phyloP scores from a whole-genome alignment of 2,329 filamentous ascomycete genomes.

The Colletotrichum kahawae region DNA sequence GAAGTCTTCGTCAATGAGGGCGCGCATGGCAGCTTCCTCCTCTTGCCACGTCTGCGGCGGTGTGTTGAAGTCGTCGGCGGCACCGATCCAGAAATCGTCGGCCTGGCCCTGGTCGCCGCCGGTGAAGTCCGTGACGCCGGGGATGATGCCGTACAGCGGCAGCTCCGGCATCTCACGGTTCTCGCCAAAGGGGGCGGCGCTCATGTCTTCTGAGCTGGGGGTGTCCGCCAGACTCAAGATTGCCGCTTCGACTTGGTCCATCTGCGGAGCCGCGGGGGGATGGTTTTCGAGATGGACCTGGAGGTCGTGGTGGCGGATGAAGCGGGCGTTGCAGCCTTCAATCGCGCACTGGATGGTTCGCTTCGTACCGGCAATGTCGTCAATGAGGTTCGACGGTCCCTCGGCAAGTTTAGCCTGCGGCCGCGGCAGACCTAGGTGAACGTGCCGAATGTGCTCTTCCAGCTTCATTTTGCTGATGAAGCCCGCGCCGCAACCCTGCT shows the following conservation, averaged over 20 bases:
- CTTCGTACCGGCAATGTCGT: slow-evolving; percentile 49
- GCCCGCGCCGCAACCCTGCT: slow-evolving; percentile 73
- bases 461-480: slow-evolving; percentile 81
- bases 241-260: slow-evolving; percentile 20
- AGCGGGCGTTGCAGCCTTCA: slow-evolving; percentile 47
- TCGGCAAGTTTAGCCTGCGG: slow-evolving; percentile 32
- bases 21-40: slow-evolving; percentile 49
- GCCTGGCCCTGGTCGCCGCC: not conserved
- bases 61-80: slow-evolving; percentile 33
- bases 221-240: slow-evolving; percentile 22
- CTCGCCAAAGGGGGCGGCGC: not conserved
- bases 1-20: slow-evolving; percentile 32
- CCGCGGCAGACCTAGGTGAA: slow-evolving; percentile 71
- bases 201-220: slow-evolving; percentile 7
- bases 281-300: slow-evolving; percentile 47
- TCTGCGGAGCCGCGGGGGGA: slow-evolving; percentile 19
- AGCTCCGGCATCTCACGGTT: slow-evolving; percentile 20
- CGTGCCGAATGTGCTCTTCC: slow-evolving; percentile 83
- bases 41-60: slow-evolving; percentile 42
- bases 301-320: slow-evolving; percentile 56
- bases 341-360: slow-evolving; percentile 48
- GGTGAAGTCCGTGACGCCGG: slow-evolving; percentile 5
- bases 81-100: slow-evolving; percentile 34
- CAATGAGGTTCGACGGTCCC: slow-evolving; percentile 39
- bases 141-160: slow-evolving; percentile 15